Percentiles rank a stretch among this genome's conserved stretches.
These are phyloP conservation scores for Nothophoma quercina DNA, from an alignment of 2,329 filamentous ascomycete genomes.

Conservation along the genomic window DNA sequence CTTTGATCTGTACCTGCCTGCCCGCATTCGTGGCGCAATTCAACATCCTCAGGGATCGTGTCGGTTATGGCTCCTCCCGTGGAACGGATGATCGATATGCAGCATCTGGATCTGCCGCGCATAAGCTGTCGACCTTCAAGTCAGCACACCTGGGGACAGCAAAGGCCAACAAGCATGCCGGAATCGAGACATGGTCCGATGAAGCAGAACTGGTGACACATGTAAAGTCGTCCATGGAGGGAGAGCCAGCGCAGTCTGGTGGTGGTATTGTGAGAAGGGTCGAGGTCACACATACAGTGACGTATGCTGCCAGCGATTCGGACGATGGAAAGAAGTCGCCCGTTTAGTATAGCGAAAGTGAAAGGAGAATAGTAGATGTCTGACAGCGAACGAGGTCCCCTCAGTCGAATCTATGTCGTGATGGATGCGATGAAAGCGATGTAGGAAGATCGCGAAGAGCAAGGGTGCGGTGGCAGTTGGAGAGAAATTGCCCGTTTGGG, in stretches of 20 bases:
- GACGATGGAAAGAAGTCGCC: slow-evolving; percentile 8
- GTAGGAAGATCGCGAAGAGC: background rate
- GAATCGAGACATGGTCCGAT: slow-evolving; percentile 10
- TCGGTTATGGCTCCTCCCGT: slow-evolving; percentile 13
- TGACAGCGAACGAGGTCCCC: too few relatives aligned
- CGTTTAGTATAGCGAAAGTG: background rate
- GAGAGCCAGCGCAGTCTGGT: background rate
- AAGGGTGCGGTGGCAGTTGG: too few relatives aligned
- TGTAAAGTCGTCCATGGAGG: slow-evolving; percentile 9
- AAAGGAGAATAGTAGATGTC: too few relatives aligned
- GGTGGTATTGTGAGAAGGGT: slow-evolving; percentile 11
- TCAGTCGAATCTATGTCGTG: too few relatives aligned
- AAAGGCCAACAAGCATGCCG: background rate
- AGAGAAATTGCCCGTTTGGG: background rate
- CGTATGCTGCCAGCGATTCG: slow-evolving; percentile 14
- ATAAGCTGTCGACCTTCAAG: slow-evolving; percentile 12
- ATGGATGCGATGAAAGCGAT: too few relatives aligned
- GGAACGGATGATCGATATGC: slow-evolving; percentile 2
- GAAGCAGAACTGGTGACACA: slow-evolving; percentile 17
- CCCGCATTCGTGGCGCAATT: slow-evolving; percentile 19
- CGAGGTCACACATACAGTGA: slow-evolving; percentile 11
- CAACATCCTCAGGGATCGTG: slow-evolving; percentile 13
- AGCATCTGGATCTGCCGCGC: background rate
- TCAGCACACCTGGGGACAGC: slow-evolving; percentile 2
- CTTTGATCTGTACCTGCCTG: slow-evolving; percentile 24